Base-by-base conservation (phyloP, 1,284 basidiomycete genomes). In the Cyathus olla region DNA sequence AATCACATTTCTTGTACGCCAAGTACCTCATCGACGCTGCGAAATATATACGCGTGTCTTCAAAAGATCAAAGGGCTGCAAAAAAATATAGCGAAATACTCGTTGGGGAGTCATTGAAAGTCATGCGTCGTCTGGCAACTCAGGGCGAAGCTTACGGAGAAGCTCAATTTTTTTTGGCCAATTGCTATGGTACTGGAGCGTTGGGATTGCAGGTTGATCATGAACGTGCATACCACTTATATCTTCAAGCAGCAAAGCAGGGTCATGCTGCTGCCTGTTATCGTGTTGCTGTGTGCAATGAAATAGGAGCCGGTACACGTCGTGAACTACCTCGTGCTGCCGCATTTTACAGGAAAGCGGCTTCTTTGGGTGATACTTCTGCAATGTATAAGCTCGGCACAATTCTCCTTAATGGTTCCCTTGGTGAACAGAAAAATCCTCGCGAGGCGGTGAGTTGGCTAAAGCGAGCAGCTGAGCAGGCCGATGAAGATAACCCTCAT, bases 21-120 rank as follows among this genome's bases (percentile, higher is more conserved):
- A 97, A 97, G 79, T 99, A 99, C 76, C 90, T 99, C 60, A 97
- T 99, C 76, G 98, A 99, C 74, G 98, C 98, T n/a, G 98, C 98
- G 21, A 96, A 95, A 80, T 94, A 96, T 78, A 90, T 97, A 57
- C 92, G 95, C 1, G 77, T 82, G 8, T 84, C 87, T 44, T 86
- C 88, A 8, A 89, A 86, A 65, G 95, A 96, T 69, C 93, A 95
- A 73, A 88, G 94, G 24, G 84, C 90, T 13, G 90, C 90, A 15
- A 90, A 93, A 75, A 97, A 95, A 77, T 99, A 97, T 73, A 91
- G 95, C 59, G 98, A 99, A 75, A 75, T 91, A 3, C 87, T 99
- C 37, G 87, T 99, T 46, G 85, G 85, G 55, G 98, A 99, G 78
- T 92, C 94, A 19, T 82, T 99, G 69, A 98, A 98, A 76, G 92